phyloP scores from a whole-genome alignment of 495 filamentous ascomycete species.

The Penicillium pulvis region DNA sequence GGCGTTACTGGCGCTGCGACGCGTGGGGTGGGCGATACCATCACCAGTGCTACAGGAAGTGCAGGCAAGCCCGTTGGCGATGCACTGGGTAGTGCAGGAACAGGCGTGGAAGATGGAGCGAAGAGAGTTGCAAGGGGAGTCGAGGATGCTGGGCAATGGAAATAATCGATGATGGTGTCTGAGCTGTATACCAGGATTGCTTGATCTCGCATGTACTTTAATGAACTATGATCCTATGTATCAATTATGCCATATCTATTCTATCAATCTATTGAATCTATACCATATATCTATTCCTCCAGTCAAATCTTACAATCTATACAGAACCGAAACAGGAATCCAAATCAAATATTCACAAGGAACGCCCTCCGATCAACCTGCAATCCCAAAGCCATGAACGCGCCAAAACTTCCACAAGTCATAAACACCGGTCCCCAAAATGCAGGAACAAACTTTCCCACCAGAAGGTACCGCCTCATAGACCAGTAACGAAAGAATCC shows the following conservation, averaged over 20 bases:
- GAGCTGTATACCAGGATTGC: no score
- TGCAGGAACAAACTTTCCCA: constrained; percentile 33
- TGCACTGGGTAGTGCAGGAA: constrained; percentile 60
- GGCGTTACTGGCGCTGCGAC: constrained; percentile 68
- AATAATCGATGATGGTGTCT: constrained; percentile 25
- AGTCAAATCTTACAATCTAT: background rate
- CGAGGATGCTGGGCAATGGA: constrained; percentile 71
- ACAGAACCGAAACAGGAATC: background rate
- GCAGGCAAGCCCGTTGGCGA: constrained; percentile 67
- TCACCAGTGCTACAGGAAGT: constrained; percentile 63
- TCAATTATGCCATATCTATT: background rate
- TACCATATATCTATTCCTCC: background rate
- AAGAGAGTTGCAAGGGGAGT: constrained; percentile 60
- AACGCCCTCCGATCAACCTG: constrained; percentile 17
- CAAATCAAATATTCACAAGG: constrained; percentile 5
- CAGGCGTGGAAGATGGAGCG: constrained; percentile 61
- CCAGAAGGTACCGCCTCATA: constrained; percentile 26
- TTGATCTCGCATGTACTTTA: no score
- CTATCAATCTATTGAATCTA: constrained; percentile 10
- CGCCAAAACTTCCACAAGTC: constrained; percentile 24
- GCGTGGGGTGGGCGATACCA: constrained; percentile 63
- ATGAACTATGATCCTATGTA: no score
- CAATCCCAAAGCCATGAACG: constrained; percentile 19
- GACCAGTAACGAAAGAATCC: constrained; percentile 34
- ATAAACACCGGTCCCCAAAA: constrained; percentile 37